Evolutionary conservation across 73 alveolate genomes (phyloP).

Genomic region (Paramecium sonneborni): DNA sequence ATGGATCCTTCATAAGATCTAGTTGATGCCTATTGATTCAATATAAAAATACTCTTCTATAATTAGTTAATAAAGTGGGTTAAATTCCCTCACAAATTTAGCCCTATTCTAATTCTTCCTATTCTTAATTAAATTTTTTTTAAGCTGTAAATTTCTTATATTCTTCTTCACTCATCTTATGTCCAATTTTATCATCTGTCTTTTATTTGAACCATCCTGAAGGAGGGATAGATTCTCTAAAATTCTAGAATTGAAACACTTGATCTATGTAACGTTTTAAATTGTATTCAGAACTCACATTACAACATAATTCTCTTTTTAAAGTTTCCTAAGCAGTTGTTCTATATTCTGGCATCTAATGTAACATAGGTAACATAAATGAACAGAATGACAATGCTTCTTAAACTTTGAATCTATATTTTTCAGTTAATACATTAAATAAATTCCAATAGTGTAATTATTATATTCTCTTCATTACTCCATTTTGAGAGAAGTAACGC

Average conservation of each 20-base stretch:
- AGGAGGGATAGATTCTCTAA: conserved; percentile 3
- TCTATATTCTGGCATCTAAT: conserved; percentile 54
- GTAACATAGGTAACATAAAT: conserved; percentile 62
- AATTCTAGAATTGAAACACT: neutral
- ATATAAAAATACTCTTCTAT: neutral
- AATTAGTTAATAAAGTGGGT: conserved; percentile 6
- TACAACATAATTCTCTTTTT: neutral
- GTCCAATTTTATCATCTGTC: neutral
- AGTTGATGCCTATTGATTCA: conserved; percentile 32
- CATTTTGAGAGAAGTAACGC: conserved; percentile 48
- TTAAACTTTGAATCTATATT: conserved; percentile 48
- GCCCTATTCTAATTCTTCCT: neutral
- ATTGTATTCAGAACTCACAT: neutral
- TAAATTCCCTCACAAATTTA: neutral
- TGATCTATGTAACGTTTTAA: neutral
- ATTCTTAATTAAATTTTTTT: neutral
- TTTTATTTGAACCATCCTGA: conserved; percentile 15
- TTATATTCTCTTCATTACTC: conserved; percentile 57
- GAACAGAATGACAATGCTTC: conserved; percentile 59
- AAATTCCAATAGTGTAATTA: conserved; percentile 56
- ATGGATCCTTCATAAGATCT: conserved; percentile 37
- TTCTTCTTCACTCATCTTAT: conserved; percentile 33
- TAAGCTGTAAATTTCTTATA: neutral
- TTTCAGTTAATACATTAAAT: conserved; percentile 37
- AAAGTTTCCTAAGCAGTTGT: conserved; percentile 55